Evolutionary conservation across 495 filamentous ascomycete species (phyloP), one percentile per base, ranked within the genome.

Genomic region (Penicillium manginii): DNA sequence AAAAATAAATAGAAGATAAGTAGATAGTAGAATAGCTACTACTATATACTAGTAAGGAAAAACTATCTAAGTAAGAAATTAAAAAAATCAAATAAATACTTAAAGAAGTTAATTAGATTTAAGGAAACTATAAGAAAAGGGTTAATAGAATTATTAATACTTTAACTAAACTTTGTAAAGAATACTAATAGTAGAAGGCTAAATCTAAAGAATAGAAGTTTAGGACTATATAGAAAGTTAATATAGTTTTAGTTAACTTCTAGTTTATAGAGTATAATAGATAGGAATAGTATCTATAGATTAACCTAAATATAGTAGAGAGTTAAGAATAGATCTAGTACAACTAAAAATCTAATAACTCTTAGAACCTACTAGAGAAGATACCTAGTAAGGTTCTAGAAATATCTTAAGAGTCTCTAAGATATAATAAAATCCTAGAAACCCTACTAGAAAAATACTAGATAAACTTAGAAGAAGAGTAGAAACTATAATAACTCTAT

Each of bases 351-450:
- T 3, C 33, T 4, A 14, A 1, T 15, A 4, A 14, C 33, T 37
- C 33, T 4, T 4, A 37, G 14, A 10, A 15, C 11, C 33, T 9
- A 15, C 1, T 9, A 4, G 8, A 8, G 50, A 55, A 58, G 56
- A 50, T 40, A 62, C 63, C n/a, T 65, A 43, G 14, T 3, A 4
- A 37, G 10, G 1, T 37, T 10, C 14, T 14, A 15, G 14, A 11
- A 15, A 37, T 4, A 4, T 10, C 33, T 37, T 4, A 15, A 37
- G 33, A 37, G 14, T 12, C 33, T 10, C 33, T 9, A 37, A 37
- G 14, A 37, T 2, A 37, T 15, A 15, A 37, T 14, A 4, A 26
- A 37, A 12, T 37, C 14, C 33, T 4, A 15, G 33, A 37, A 10
- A 37, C 33, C 33, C 14, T 14, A 14, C 11, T 3, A 4, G 33